Evolutionary conservation across 2,329 filamentous ascomycete genomes (phyloP).

Genomic region (Aspergillus sclerotialis): DNA sequence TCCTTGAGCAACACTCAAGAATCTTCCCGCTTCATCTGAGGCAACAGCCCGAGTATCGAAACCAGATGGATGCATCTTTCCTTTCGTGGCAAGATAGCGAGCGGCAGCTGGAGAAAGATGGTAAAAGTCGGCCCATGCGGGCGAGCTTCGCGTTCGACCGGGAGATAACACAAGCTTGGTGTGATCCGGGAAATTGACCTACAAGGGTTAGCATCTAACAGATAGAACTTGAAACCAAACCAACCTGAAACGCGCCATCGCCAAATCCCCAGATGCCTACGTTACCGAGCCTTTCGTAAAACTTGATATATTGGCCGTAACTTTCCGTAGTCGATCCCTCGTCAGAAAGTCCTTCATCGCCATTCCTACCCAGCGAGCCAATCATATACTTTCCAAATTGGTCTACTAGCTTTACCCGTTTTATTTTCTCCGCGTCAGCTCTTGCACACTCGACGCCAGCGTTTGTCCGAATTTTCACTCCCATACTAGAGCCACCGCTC

Average conservation of each 20-base stretch:
- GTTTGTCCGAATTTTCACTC: conserved; percentile 27
- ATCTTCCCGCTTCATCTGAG: conserved; percentile 34
- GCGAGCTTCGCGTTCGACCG: conserved; percentile 29
- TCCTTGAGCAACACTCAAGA: conserved; percentile 34
- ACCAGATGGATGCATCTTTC: conserved; percentile 36
- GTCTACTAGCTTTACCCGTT: conserved; percentile 41
- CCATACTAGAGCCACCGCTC: conserved; percentile 13
- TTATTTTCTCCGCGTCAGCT: conserved; percentile 41
- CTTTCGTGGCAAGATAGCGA: conserved; percentile 33
- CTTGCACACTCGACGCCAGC: conserved; percentile 25
- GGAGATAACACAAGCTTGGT: conserved; percentile 44
- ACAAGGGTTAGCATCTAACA: not conserved
- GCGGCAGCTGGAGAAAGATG: conserved; percentile 42
- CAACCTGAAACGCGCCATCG: conserved; percentile 41
- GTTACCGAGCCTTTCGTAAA: conserved; percentile 46
- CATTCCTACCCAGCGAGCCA: conserved; percentile 37
- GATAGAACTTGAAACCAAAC: conserved; percentile 2
- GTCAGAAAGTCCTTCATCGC: conserved; percentile 25
- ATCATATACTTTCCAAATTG: conserved; percentile 49
- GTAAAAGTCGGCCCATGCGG: conserved; percentile 42
- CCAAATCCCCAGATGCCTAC: conserved; percentile 49
- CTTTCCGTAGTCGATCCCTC: conserved; percentile 18
- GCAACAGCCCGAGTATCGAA: conserved; percentile 37
- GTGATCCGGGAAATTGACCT: conserved; percentile 48
- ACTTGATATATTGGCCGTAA: conserved; percentile 40